Conservation (phyloP, 306 rosid genomes). For the Inga oerstediana region DNA sequence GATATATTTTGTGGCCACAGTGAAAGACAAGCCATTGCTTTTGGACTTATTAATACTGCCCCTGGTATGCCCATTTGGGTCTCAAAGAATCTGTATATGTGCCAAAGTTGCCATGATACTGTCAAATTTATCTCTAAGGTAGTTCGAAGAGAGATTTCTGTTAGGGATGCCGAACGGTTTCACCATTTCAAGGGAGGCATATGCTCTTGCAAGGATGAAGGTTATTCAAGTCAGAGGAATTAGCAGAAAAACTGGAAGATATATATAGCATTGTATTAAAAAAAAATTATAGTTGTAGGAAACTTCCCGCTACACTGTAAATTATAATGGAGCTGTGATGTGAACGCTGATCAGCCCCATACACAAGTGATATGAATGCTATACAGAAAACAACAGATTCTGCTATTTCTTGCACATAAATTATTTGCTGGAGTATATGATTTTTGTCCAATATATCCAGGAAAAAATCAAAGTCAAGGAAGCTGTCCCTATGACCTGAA, state of each 20-base stretch:
- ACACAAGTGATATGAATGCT: neutral
- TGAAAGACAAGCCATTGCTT: slow-evolving; percentile 79
- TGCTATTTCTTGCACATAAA: slow-evolving; percentile 16
- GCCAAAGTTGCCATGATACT: slow-evolving; percentile 71
- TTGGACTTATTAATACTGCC: slow-evolving; percentile 72
- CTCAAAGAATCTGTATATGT: slow-evolving; percentile 89
- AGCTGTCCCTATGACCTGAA: neutral
- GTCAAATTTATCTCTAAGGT: slow-evolving; percentile 73
- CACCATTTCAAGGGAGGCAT: slow-evolving; percentile 91
- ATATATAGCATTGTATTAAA: slow-evolving; percentile 5
- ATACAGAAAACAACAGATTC: neutral
- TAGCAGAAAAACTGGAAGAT: slow-evolving; percentile 33
- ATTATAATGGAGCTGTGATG: slow-evolving; percentile 3
- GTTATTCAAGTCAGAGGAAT: slow-evolving; percentile 45
- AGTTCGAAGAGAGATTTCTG: slow-evolving; percentile 83
- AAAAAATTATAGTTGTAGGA: slow-evolving; percentile 11
- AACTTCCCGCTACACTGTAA: slow-evolving; percentile 9
- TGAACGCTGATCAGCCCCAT: slow-evolving; percentile 19
- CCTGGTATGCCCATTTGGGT: slow-evolving; percentile 91
- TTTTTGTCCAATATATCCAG: neutral
- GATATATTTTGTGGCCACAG: slow-evolving; percentile 96
- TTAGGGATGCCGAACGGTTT: slow-evolving; percentile 76
- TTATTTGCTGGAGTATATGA: neutral
- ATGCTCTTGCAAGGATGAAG: slow-evolving; percentile 86
- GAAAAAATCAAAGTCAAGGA: neutral